phyloP scores from a whole-genome alignment of 2,329 filamentous ascomycete species.

The Ceratocystis alfenasii region DNA sequence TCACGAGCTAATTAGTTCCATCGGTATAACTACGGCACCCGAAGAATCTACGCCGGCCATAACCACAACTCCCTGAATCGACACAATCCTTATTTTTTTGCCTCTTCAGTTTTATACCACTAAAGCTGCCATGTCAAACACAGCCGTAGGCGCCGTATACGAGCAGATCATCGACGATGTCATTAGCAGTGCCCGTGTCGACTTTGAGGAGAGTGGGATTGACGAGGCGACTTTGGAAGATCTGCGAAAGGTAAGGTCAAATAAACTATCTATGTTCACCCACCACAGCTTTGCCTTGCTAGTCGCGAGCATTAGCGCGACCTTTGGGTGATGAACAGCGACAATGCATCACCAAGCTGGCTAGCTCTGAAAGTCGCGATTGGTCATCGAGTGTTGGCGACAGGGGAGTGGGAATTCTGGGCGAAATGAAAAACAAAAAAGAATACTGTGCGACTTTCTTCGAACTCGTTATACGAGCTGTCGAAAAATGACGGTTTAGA shows the following conservation, averaged over 20 bases:
- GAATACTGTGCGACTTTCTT: too few species aligned
- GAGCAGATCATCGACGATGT: conserved; percentile 69
- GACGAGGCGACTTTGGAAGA: conserved; percentile 78
- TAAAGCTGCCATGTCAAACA: conserved; percentile 43
- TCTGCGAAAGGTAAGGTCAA: conserved; percentile 64
- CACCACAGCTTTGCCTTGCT: neutral
- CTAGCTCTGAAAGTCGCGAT: neutral
- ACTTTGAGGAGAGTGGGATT: conserved; percentile 94
- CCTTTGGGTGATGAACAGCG: neutral
- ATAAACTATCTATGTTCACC: neutral
- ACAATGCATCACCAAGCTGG: neutral
- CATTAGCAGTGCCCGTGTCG: conserved; percentile 79
- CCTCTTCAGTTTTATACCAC: neutral
- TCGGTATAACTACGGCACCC: neutral
- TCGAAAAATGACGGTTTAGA: neutral
- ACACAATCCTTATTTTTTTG: neutral
- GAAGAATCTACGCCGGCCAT: neutral
- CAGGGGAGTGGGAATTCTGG: neutral
- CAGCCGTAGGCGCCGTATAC: conserved; percentile 64
- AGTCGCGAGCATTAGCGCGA: conserved; percentile 19
- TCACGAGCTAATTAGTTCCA: neutral
- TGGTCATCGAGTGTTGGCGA: neutral
- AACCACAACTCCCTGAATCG: neutral
- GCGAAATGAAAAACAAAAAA: neutral
- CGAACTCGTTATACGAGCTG: neutral